phyloP scores from a whole-genome alignment of 371 early-diverging fungal genomes.

The Circinella umbellata region DNA sequence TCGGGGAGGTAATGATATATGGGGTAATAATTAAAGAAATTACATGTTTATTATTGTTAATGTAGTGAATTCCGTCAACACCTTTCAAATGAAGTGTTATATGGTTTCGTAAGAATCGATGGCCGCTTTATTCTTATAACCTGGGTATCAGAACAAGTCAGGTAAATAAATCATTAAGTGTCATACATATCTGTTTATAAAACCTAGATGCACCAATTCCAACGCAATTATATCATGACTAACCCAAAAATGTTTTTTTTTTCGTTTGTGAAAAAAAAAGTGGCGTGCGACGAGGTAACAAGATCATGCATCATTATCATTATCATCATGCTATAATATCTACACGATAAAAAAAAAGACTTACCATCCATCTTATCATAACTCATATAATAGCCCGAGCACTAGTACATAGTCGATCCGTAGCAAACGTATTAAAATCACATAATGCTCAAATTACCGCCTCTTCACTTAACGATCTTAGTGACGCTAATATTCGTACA shows the following conservation, averaged over 20 bases:
- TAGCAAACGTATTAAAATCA: conserved; percentile 61
- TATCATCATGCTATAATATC: no score
- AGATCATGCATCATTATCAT: conserved; percentile 4
- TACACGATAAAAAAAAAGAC: neutral
- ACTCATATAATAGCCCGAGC: conserved; percentile 57
- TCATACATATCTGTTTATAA: neutral
- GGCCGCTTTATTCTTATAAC: conserved; percentile 66
- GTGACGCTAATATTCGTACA: conserved; percentile 43
- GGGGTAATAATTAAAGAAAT: no score
- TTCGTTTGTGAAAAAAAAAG: conserved; percentile 25
- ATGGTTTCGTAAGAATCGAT: conserved; percentile 68
- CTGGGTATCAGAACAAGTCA: conserved; percentile 72
- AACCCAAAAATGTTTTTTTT: no score
- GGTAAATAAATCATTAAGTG: conserved; percentile 38
- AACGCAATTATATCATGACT: no score
- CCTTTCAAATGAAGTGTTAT: conserved; percentile 68
- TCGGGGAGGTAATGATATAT: no score
- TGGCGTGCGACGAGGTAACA: conserved; percentile 65
- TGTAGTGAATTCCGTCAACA: conserved; percentile 59
- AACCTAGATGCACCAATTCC: no score
- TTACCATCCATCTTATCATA: neutral
- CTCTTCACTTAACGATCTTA: conserved; percentile 45
- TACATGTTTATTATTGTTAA: no score
- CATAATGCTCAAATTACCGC: conserved; percentile 58
- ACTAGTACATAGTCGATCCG: conserved; percentile 73